Percentiles rank a stretch among this genome's conserved stretches.
Evolutionary conservation across 2,329 filamentous ascomycete genomes (phyloP).

Genomic region (Ascochyta rabiei): DNA sequence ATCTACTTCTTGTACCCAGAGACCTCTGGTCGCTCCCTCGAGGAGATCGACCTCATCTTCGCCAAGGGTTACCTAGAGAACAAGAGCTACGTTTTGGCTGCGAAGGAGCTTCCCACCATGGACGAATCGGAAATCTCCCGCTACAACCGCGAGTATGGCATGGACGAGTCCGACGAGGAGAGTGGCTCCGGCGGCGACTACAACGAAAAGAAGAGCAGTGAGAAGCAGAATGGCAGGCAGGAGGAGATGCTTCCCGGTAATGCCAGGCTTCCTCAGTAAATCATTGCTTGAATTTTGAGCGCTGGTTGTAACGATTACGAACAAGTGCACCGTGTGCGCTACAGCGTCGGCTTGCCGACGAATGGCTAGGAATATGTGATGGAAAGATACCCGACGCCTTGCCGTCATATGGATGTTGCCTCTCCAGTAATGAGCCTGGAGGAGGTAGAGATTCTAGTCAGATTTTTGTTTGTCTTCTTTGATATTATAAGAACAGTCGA

Average conservation of each 20-base stretch:
- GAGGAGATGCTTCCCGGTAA: slow-evolving; percentile 29
- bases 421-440: slow-evolving; percentile 15
- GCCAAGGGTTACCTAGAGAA: slow-evolving; percentile 46
- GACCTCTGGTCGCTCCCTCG: slow-evolving; percentile 56
- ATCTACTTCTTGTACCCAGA: slow-evolving; percentile 65
- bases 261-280: slow-evolving; percentile 9
- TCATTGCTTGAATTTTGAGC: slow-evolving; percentile 9
- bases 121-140: slow-evolving; percentile 43
- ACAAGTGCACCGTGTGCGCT: slow-evolving; percentile 20
- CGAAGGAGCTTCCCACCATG: slow-evolving; percentile 45
- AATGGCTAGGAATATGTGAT: slow-evolving; percentile 11
- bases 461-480: slow-evolving; percentile 6
- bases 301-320: slow-evolving; percentile 25
- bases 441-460: slow-evolving; percentile 1
- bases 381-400: slow-evolving; percentile 37
- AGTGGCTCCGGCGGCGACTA: slow-evolving; percentile 32
- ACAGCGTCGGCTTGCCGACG: slow-evolving; percentile 22
- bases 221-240: slow-evolving; percentile 15
- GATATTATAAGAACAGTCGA: slow-evolving; percentile 16
- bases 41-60: slow-evolving; percentile 61
- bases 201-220: slow-evolving; percentile 32
- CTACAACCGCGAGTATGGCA: slow-evolving; percentile 43
- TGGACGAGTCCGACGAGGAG: slow-evolving; percentile 41
- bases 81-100: slow-evolving; percentile 46
- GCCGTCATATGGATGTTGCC: slow-evolving; percentile 23